These are phyloP conservation scores for Coemansia sp. DNA, from an alignment of 192 early-diverging fungal genomes.

Conservation along the genomic window DNA sequence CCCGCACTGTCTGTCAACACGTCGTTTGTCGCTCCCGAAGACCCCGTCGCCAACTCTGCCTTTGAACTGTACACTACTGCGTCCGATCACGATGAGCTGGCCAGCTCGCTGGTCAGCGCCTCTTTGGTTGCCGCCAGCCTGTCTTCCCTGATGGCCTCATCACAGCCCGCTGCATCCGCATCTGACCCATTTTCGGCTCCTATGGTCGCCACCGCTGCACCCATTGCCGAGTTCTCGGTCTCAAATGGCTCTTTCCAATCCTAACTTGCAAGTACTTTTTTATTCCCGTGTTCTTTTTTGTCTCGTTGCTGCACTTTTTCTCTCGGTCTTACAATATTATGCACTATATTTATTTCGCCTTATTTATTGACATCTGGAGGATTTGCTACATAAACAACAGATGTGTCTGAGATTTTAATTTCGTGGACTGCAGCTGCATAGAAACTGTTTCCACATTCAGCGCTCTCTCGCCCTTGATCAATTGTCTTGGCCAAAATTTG, in stretches of 20 bases:
- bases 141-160: slow-evolving; percentile 28
- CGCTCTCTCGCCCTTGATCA: neutral
- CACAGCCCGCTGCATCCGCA: slow-evolving; percentile 5
- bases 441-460: neutral
- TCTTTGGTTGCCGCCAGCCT: slow-evolving; percentile 37
- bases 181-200: neutral
- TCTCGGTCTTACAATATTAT: neutral
- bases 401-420: neutral
- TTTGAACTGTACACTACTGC: slow-evolving; percentile 40
- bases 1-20: slow-evolving; percentile 16
- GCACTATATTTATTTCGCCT: neutral
- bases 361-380: neutral
- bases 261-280: slow-evolving; percentile 6
- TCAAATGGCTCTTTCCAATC: neutral
- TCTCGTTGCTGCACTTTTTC: neutral
- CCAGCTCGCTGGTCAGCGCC: slow-evolving; percentile 31
- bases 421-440: neutral
- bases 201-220: slow-evolving; percentile 1
- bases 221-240: slow-evolving; percentile 1
- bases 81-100: slow-evolving; percentile 31
- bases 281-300: neutral
- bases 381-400: neutral
- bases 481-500: neutral
- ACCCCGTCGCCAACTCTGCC: slow-evolving; percentile 10
- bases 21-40: slow-evolving; percentile 14